Conservation (phyloP, 2,329 filamentous ascomycete species). For the Moelleriella libera region DNA sequence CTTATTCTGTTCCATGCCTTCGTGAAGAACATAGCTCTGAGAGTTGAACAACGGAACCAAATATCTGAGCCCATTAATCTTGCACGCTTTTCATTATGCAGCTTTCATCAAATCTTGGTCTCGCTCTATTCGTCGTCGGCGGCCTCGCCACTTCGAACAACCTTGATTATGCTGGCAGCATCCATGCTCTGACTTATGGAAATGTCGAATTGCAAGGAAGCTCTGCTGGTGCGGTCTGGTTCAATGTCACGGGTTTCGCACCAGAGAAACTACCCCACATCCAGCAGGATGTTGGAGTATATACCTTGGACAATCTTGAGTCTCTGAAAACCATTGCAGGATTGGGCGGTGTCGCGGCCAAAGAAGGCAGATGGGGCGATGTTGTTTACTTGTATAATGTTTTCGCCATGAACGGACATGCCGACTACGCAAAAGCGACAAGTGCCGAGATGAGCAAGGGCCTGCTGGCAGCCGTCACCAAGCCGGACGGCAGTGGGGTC, state of each 20-base stretch:
- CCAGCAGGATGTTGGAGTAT: conserved; percentile 1
- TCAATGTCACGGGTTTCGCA: background rate
- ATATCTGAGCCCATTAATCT: no score
- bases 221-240: background rate
- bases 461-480: conserved; percentile 1
- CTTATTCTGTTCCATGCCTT: no score
- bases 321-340: background rate
- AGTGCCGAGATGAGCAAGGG: conserved; percentile 2
- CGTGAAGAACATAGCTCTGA: no score
- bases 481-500: background rate
- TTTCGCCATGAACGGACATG: conserved; percentile 4
- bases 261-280: conserved; percentile 1
- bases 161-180: background rate
- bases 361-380: conserved; percentile 3
- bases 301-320: conserved; percentile 2
- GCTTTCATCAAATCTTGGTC: background rate
- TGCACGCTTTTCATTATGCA: background rate
- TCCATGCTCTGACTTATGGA: conserved; percentile 1
- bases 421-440: background rate
- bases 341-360: background rate
- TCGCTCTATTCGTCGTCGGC: background rate
- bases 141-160: background rate
- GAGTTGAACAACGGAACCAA: no score
- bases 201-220: background rate
- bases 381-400: conserved; percentile 2